Conservation (phyloP, 305 asterid species). For the Coffea humblotiana region DNA sequence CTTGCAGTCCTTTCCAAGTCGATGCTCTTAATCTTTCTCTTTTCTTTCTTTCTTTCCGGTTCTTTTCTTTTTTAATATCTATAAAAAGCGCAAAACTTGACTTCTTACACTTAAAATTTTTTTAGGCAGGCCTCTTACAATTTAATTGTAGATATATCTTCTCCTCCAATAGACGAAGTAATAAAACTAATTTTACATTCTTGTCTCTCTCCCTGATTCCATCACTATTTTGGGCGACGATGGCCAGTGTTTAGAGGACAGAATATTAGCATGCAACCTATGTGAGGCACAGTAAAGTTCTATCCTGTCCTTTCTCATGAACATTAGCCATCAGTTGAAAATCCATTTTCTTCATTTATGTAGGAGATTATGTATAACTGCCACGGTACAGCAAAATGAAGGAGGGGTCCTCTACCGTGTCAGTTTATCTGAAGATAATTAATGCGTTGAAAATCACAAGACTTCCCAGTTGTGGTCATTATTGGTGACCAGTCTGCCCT, state of each 20-base stretch:
- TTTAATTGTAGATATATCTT: no score
- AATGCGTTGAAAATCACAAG: slow-evolving; percentile 18
- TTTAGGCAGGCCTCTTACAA: no score
- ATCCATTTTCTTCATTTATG: neutral
- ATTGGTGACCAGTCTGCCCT: slow-evolving; percentile 7
- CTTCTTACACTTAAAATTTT: neutral
- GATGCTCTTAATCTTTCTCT: no score
- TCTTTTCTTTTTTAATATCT: no score
- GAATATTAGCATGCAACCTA: neutral
- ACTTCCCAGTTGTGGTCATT: neutral
- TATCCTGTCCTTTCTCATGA: slow-evolving; percentile 3
- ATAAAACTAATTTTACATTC: no score
- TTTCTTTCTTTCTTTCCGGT: no score
- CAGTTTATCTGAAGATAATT: slow-evolving; percentile 17
- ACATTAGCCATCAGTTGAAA: neutral
- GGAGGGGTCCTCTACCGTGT: neutral
- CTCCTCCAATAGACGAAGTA: no score
- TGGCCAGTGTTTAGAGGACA: no score
- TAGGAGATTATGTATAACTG: neutral
- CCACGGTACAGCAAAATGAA: neutral
- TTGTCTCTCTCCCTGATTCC: no score
- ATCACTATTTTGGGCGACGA: no score
- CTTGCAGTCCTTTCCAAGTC: no score
- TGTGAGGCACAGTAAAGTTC: neutral
- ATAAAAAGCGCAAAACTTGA: no score